Conservation (phyloP, 495 filamentous ascomycete species). For the Neohortaea acidophila region DNA sequence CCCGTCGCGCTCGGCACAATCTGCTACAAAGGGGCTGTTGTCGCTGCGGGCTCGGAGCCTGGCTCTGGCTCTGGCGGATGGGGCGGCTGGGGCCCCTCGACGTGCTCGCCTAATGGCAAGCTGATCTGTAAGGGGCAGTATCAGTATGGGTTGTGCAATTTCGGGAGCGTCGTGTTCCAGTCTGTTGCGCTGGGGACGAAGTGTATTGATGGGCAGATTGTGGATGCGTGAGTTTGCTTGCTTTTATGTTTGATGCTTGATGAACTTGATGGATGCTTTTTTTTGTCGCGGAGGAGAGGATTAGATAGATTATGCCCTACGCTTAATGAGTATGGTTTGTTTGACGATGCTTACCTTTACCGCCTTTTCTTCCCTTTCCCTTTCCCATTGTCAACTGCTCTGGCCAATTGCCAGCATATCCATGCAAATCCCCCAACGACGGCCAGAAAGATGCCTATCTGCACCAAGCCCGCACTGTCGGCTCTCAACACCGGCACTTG, state of each 20-base stretch:
- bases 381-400: not conserved
- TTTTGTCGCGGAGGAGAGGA: not conserved
- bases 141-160: too few species aligned
- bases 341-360: too few species aligned
- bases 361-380: not conserved
- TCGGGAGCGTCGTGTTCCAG: not conserved
- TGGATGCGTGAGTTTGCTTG: too few species aligned
- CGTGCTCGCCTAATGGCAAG: too few species aligned
- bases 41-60: not conserved
- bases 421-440: constrained; percentile 61
- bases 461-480: constrained; percentile 40
- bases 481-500: constrained; percentile 64
- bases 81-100: too few species aligned
- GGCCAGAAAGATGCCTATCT: constrained; percentile 51
- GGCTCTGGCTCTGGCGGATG: not conserved
- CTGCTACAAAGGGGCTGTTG: not conserved
- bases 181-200: not conserved
- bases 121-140: too few species aligned
- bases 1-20: not conserved
- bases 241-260: not conserved
- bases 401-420: constrained; percentile 49
- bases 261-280: not conserved
- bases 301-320: too few species aligned
- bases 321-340: too few species aligned
- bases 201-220: not conserved